These are phyloP conservation scores for Hymenoscyphus fructigenus DNA, from an alignment of 2,329 filamentous ascomycete species.

Conservation along the genomic window DNA sequence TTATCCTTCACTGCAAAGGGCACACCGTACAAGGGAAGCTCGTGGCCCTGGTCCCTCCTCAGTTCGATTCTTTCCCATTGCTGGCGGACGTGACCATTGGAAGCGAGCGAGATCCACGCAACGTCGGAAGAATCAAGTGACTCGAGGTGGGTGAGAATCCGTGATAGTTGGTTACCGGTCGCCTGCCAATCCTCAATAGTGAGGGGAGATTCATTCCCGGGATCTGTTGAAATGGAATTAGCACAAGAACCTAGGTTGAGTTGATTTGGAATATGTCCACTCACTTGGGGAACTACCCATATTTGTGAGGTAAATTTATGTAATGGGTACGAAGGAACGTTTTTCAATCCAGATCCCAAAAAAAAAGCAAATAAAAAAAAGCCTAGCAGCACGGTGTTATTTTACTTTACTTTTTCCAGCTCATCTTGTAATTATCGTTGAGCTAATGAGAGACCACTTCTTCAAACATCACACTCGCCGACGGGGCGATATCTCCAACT, in stretches of 20 bases:
- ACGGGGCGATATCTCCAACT: too few relatives aligned
- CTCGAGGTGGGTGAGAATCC: background rate
- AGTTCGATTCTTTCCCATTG: conserved; percentile 6
- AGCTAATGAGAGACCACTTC: too few relatives aligned
- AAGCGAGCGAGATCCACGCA: conserved; percentile 2
- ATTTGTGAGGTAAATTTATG: too few relatives aligned
- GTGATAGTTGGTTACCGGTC: background rate
- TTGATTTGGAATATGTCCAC: too few relatives aligned
- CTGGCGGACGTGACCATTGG: background rate
- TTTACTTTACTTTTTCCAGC: too few relatives aligned
- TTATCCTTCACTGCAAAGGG: conserved; percentile 57
- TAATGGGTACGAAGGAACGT: too few relatives aligned
- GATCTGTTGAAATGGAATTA: background rate
- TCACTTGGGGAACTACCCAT: too few relatives aligned
- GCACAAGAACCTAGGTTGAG: background rate
- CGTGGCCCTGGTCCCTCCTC: conserved; percentile 18
- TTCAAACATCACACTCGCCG: too few relatives aligned
- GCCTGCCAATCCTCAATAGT: conserved; percentile 5
- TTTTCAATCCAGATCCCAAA: too few relatives aligned
- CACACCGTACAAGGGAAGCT: conserved; percentile 49
- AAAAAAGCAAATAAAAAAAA: too few relatives aligned
- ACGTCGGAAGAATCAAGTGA: conserved; percentile 4
- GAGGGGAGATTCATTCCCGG: background rate
- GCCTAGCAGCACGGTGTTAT: too few relatives aligned
- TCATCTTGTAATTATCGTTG: too few relatives aligned